These are phyloP conservation scores for Microbotryum violaceum DNA, from an alignment of 1,284 basidiomycete genomes.

Conservation along the genomic window DNA sequence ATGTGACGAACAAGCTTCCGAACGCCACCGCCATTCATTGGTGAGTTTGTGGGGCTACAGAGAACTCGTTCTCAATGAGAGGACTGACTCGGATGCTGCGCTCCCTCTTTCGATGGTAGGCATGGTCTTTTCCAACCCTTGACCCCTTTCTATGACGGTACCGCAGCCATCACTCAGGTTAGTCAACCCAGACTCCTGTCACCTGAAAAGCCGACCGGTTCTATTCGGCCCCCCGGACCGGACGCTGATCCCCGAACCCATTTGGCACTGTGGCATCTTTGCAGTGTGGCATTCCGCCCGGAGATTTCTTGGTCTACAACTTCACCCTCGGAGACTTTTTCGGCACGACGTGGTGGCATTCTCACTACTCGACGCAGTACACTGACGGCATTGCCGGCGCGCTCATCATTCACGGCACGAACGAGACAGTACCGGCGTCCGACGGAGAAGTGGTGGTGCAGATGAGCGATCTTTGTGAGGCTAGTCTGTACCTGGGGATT, in stretches of 20 bases:
- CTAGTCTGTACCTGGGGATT: too few species aligned
- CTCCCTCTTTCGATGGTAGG: conserved; percentile 17
- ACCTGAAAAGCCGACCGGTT: too few species aligned
- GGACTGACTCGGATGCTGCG: too few species aligned
- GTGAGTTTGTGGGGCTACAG: neutral
- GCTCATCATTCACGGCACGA: conserved; percentile 3
- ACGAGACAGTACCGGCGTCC: conserved; percentile 35
- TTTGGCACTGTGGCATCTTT: too few species aligned
- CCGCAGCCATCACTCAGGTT: conserved; percentile 29
- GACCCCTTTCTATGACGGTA: conserved; percentile 25
- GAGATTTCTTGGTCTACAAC: conserved; percentile 20
- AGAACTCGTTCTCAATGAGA: too few species aligned
- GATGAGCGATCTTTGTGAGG: conserved; percentile 40
- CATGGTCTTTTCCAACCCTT: conserved; percentile 27
- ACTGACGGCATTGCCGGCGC: conserved; percentile 12
- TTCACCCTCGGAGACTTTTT: conserved; percentile 18
- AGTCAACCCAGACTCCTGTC: too few species aligned
- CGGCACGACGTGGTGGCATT: conserved; percentile 29
- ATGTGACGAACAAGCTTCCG: conserved; percentile 24
- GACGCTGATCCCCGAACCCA: too few species aligned
- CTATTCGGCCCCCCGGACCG: too few species aligned
- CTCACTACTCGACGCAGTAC: conserved; percentile 12
- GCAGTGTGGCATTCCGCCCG: conserved; percentile 37
- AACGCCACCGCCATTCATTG: conserved; percentile 26
- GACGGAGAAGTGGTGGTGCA: conserved; percentile 43